A percentile compares a stretch with the other conserved stretches of the same genome.
phyloP scores from a whole-genome alignment of 2,329 filamentous ascomycete species.

The Cordyceps farinosa region DNA sequence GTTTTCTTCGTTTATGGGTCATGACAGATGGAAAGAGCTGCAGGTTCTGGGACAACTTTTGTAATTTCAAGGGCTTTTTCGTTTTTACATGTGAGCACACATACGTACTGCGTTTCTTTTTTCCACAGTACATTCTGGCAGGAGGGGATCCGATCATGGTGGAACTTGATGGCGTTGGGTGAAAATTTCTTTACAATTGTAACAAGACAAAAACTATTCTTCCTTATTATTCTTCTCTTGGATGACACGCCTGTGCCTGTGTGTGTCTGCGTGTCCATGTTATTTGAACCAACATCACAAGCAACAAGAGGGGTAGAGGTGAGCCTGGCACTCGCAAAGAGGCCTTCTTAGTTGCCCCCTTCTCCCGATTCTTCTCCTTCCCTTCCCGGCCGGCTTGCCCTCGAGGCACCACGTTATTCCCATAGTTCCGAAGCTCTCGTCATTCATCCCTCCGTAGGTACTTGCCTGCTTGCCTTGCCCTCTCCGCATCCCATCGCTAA shows the following conservation, averaged over 20 bases:
- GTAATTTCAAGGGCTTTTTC: background rate
- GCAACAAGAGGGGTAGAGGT: background rate
- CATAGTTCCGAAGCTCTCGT: background rate
- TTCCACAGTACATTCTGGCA: background rate
- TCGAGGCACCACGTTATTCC: background rate
- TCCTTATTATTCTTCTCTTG: conserved; percentile 14
- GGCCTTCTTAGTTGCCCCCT: background rate
- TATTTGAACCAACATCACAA: conserved; percentile 3
- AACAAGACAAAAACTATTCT: conserved; percentile 18
- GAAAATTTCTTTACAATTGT: conserved; percentile 13
- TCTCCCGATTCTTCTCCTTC: background rate
- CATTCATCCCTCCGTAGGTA: background rate
- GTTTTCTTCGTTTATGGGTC: background rate
- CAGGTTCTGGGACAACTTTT: background rate
- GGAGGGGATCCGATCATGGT: background rate
- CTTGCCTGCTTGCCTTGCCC: conserved; percentile 7
- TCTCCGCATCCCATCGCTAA: background rate
- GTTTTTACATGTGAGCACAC: background rate
- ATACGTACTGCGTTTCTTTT: background rate
- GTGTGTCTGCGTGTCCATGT: conserved; percentile 4
- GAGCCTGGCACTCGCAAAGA: background rate
- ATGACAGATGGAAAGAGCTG: background rate
- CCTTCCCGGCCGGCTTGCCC: background rate
- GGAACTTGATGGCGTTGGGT: conserved; percentile 1
- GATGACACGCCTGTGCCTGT: background rate